Percentiles rank a stretch among this genome's conserved stretches.
Conservation (phyloP, 495 filamentous ascomycete genomes). For the Daldinia loculata region DNA sequence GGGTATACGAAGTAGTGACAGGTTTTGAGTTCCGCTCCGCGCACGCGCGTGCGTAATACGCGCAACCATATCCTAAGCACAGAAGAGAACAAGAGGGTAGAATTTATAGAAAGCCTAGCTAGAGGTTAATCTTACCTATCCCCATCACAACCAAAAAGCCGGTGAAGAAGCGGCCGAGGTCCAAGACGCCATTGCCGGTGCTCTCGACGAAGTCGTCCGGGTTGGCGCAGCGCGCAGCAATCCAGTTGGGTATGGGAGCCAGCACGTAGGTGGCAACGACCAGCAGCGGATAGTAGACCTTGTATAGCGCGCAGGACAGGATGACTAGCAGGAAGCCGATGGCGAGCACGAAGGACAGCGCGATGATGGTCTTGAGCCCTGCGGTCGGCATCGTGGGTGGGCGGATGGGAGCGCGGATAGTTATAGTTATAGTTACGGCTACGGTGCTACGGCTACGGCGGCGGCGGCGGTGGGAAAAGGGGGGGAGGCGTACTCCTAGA, state of each 20-base stretch:
- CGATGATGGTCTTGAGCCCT: constrained; percentile 98
- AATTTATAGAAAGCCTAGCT: background rate
- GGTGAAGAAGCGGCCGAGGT: constrained; percentile 93
- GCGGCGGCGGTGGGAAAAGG: background rate
- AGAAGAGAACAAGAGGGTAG: background rate
- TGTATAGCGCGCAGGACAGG: constrained; percentile 92
- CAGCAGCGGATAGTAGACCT: constrained; percentile 90
- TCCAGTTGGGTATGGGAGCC: constrained; percentile 94
- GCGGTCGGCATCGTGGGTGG: constrained; percentile 77
- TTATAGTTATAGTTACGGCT: too few species aligned
- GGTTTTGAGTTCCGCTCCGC: background rate
- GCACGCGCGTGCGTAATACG: constrained; percentile 5
- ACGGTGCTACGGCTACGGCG: background rate
- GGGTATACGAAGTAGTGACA: background rate
- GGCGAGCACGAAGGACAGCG: constrained; percentile 97
- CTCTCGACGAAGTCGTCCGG: constrained; percentile 98
- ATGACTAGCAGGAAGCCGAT: constrained; percentile 99
- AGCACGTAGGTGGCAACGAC: constrained; percentile 95
- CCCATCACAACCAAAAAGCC: constrained; percentile 99
- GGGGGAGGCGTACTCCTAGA: background rate
- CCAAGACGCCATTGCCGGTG: constrained; percentile 78
- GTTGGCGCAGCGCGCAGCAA: constrained; percentile 85
- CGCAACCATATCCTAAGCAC: background rate
- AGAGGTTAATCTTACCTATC: constrained; percentile 76
- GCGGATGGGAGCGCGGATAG: background rate